Evolutionary conservation across 768 basidiomycete species (phyloP), one percentile per base, ranked within the genome.

Genomic region (Suillus sp.): DNA sequence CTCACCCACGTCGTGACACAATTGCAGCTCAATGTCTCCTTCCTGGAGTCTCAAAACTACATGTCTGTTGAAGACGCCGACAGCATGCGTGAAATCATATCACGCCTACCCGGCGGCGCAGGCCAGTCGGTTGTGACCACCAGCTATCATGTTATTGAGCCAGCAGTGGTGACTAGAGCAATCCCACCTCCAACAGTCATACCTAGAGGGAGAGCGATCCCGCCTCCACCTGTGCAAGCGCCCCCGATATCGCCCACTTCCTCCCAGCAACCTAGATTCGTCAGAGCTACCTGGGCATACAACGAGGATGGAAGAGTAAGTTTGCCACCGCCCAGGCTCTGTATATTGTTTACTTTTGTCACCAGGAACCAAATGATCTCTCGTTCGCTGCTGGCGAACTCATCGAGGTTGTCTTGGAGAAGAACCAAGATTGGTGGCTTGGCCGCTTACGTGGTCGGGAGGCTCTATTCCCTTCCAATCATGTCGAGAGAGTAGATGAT

Each of bases 371-470:
- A 14, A 85, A 89, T n/a, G 94, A 96, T 71, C 80, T 96, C 9
- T 84, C 87, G 1, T 95, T 96, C 81, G 72, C 78, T 32, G 74
- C 83, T 0, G 94, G 92, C 4, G 94, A 95, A 69, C 79, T 86
- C 51, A 84, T 96, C 63, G 90, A 92, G 62, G 82, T 96, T 62
- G 73, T 91, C 47, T 84, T 89, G 63, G 91, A 95, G 71, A 90
- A 86, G 51, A 93, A 95, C 63, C 80, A 80, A 3, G 94, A 95
- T 73, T 95, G 94, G 94, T 96, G 92, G 93, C 85, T 83, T 9
- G 93, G 94, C 32, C 80, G 75, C 64, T 69, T 82, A 62, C 82
- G 87, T 38, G 88, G 87, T 30, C 81, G 78, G 63, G 83, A 88
- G 61, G 93, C 89, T 4, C 81, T 95, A 42, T 92, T 95, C 80